A percentile compares a stretch with the other conserved stretches of the same genome.
Evolutionary conservation across 805 yeast species (phyloP).

Genomic region (Ogataea neopini): DNA sequence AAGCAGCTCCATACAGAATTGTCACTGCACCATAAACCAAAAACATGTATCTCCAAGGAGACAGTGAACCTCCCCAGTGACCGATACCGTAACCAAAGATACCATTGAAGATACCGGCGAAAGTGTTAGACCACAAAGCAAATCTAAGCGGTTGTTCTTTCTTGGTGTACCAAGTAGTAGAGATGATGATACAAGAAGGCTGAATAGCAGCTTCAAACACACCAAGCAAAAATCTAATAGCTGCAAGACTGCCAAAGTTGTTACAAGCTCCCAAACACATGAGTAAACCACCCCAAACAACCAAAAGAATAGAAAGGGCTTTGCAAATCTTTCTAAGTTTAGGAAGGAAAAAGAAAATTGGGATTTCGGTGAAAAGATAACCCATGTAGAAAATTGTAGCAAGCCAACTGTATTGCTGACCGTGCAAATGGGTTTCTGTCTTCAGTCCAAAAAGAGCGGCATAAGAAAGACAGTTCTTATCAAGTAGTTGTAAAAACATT

Average conservation of each 20-base stretch:
- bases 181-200: conserved; percentile 38
- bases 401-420: conserved; percentile 52
- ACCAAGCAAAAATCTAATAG: conserved; percentile 53
- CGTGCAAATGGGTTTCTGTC: conserved; percentile 40
- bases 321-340: conserved; percentile 33
- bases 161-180: conserved; percentile 37
- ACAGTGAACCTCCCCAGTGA: conserved; percentile 26
- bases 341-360: conserved; percentile 40
- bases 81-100: conserved; percentile 36
- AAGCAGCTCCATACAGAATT: conserved; percentile 33
- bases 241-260: conserved; percentile 48
- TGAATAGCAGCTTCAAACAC: conserved; percentile 37
- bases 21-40: conserved; percentile 37
- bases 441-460: conserved; percentile 49
- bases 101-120: conserved; percentile 34
- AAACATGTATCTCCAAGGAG: conserved; percentile 36
- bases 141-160: conserved; percentile 35
- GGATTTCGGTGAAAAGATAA: conserved; percentile 58
- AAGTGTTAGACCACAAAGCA: conserved; percentile 36
- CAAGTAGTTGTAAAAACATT: conserved; percentile 35
- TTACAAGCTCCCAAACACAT: conserved; percentile 48
- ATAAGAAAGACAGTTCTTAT: conserved; percentile 43
- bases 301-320: conserved; percentile 37
- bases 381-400: conserved; percentile 67
- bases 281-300: conserved; percentile 49